Base-by-base conservation (phyloP, 192 early-diverging fungal genomes). In the Coemansia sp. region DNA sequence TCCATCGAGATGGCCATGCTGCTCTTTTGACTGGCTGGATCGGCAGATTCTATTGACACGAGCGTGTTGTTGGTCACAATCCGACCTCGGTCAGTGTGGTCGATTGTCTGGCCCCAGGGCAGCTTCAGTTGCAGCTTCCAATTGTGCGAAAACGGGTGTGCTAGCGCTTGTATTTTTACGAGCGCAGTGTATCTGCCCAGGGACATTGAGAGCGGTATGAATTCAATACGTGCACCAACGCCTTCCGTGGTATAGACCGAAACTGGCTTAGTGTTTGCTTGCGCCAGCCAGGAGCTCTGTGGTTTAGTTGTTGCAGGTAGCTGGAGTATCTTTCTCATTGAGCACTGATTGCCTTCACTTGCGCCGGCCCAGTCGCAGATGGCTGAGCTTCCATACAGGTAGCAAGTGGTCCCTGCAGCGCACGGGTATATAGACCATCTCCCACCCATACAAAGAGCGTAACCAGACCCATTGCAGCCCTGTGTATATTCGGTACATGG, bases 371-470 rank as follows among this genome's bases (percentile, higher is more conserved):
- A 82, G 36, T 78, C 76, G 41, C 80, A 82, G 7, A 72, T 75
- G 3, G 80, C 80, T 0, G 52, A 68, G 49, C 22, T 66, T 18
- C 76, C 70, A 49, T 43, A 82, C 20, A 80, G 31, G 40, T 78
- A 72, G 69, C 87, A 88, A 27, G 67, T 68, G 4, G 83, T 84
- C 15, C 86, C 85, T 10, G 75, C 27, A 6, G 79, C 76, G 46
- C 87, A 88, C 15, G 74, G 18, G 20, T 67, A 59, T 6, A 85
- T 57, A 13, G 72, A 70, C 87, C 87, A 88, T 10, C n/a, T 24
- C 2, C 82, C 82, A 11, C 72, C 57, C 22, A 76, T 51, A 65
- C 88, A 89, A 11, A 85, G 44, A 10, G 77, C 86, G 66, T 75
- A 86, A 3, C 63, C 65, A n/a, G 55, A 60, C 24, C 85, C 80